A percentile compares a stretch with the other conserved stretches of the same genome.
phyloP scores from a whole-genome alignment of 73 alveolate genomes.

The Diophrys appendiculata region DNA sequence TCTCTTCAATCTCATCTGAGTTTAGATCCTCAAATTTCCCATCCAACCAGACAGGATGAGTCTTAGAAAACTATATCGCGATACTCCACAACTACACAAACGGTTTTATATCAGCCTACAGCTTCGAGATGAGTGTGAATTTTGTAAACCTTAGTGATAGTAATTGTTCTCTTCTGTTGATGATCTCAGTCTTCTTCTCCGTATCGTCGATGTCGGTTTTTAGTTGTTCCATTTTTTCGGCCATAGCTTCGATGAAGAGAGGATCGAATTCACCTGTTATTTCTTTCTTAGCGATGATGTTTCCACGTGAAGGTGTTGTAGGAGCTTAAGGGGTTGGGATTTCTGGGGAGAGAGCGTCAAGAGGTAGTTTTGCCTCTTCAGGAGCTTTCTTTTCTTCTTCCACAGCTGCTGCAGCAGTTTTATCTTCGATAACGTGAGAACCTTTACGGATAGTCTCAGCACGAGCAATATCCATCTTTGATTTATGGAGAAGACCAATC shows the following conservation, averaged over 20 bases:
- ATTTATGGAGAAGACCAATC: slow-evolving; percentile 21
- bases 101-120: slow-evolving; percentile 50
- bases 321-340: too few relatives aligned
- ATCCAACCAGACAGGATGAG: slow-evolving; percentile 53
- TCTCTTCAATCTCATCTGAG: slow-evolving; percentile 59
- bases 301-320: not conserved
- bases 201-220: slow-evolving; percentile 45
- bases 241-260: slow-evolving; percentile 23
- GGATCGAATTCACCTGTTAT: slow-evolving; percentile 25
- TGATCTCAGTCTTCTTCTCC: slow-evolving; percentile 54
- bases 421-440: not conserved
- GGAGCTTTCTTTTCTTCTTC: not conserved
- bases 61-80: slow-evolving; percentile 36
- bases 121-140: slow-evolving; percentile 31
- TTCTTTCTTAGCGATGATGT: not conserved
- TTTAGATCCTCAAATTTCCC: slow-evolving; percentile 54
- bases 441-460: not conserved
- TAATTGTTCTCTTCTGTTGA: slow-evolving; percentile 52
- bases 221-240: slow-evolving; percentile 58
- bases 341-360: too few relatives aligned
- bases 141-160: slow-evolving; percentile 44
- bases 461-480: not conserved
- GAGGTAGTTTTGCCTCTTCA: slow-evolving; percentile 1
- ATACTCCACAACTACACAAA: slow-evolving; percentile 50
- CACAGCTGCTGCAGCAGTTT: not conserved